Evolutionary conservation across 345 rosid species (phyloP), one percentile per base, ranked within the genome.

Genomic region (Microthlaspi erraticum): DNA sequence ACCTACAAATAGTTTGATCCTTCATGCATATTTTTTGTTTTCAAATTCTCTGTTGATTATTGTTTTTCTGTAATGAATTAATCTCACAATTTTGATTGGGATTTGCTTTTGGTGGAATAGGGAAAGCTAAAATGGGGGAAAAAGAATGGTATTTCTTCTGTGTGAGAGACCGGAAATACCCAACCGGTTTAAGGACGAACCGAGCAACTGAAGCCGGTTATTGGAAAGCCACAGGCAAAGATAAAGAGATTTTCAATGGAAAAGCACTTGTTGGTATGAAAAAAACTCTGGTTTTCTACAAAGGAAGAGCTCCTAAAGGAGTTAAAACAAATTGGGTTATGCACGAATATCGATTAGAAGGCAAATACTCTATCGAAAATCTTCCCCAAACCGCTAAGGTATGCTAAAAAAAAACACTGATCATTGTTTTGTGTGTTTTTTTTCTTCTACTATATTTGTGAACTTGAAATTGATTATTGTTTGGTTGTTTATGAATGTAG

Each of bases 271-370:
- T 91, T 51, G 97, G 97, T n/a, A 88, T 91, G 97, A 91, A 91
- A 79, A 91, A 91, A 77, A 91, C 97, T n/a, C 67, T 91, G 50
- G 97, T 91, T 62, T 91, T 91, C 77, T 91, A 91, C 72, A 75
- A 16, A 78, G 97, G 95, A 38, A 84, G 97, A 79, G 97, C 97
- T 42, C 97, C 97, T 7, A 88, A 78, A 79, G 97, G 97, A 1
- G 72, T 72, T 17, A 88, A 88, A 79, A 71, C 85, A 71, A 88
- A 84, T 38, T 91, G 97, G 97, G 89, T 91, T 20, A 88, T 91
- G 92, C 97, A 91, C 50, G 97, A 91, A 70, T 91, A 76, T 39
- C 80, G 97, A 34, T 86, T 91, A 60, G 92, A 91, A 66, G 97
- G 94, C 65, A 82, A 80, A 74, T 81, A 75, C 51, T 85, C 94